Base-by-base conservation (phyloP, 768 basidiomycete genomes). In the Tylopilus rubrobrunneus region DNA sequence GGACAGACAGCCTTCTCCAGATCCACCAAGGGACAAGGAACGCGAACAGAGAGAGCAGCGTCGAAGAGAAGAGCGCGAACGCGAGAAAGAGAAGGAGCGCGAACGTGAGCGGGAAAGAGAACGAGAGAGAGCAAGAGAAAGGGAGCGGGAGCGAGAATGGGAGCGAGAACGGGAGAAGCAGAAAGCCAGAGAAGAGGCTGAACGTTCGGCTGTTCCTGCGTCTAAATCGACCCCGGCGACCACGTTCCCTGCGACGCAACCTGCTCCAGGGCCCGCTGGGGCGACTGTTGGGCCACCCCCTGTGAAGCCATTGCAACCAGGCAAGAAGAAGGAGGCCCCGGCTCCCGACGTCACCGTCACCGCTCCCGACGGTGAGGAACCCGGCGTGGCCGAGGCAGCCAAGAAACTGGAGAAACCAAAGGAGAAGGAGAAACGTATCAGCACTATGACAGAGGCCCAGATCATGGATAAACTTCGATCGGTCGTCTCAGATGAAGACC, bases 381-480 rank as follows among this genome's bases (percentile, higher is more conserved):
- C 74, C 3, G 76, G 70, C 17, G 83, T 85, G 1, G 86, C 87
- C 0, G 86, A 86, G 1, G 87, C 91, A 14, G 86, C 78, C 1
- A 79, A 87, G 34, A 75, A 87, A 56, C 80, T 88, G 67, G 85
- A 83, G 70, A 69, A 78, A 64, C 73, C 69, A 36, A 74, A 75
- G 48, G 78, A 78, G 57, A 88, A 87, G 69, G 84, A 76, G 52
- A 88, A 92, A 73, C 80, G 96, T 56, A 96, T 98, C 62, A 94
- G 91, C 59, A 90, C 93, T 37, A 92, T 99, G 91, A 89, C 88
- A 47, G 96, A 99, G 73, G 88, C 87, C 46, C 96, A 99, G 75
- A 95, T 98, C 62, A 97, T 98, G 95, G 92, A 95, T 68, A 97
- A 96, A 74, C 76, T 99, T 60, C 78, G 92, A 59, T 84, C 84